Evolutionary conservation across 345 rosid species (phyloP), one percentile per base, ranked within the genome.

Genomic region (Eucalyptus viminalis): DNA sequence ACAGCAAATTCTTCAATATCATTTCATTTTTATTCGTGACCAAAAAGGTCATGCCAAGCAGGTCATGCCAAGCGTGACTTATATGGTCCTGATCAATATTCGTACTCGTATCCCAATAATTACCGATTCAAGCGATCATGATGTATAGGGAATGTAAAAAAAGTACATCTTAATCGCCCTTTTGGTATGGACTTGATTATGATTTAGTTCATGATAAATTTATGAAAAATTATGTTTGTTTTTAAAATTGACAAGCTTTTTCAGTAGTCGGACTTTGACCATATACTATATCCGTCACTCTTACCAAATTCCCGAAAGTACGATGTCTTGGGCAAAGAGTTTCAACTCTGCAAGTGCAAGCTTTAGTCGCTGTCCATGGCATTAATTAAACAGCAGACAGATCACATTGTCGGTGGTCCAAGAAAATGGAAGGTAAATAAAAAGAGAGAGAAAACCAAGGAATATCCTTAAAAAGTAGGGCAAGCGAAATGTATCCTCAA

Each of bases 111-210:
- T 37, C 27, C 25, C 12, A 24, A 21, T 44, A 72, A 72, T 72
- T 37, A 72, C 27, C 27, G 21, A 72, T 44, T 72, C 1, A 15
- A 37, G 6, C 5, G 4, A 72, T 72, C 15, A 72, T 11, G 47
- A 27, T 1, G 2, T 72, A 3, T 72, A 2, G 1, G 1, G 45
- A 2, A 21, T 24, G 8, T 72, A 14, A 13, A 37, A 37, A 19
- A 37, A 72, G 8, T 72, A 72, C 80, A 72, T 72, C 83, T 72
- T 37, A 72, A 72, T 72, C 5, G 45, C 15, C 45, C 9, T 19
- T 72, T 5, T 6, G 37, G 5, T 72, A 37, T 19, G 15, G 2
- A 72, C 45, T 37, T 2, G 5, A 19, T 37, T 37, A 72, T 37
- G 22, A 72, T 4, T 37, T 72, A 19, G 45, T 72, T 37, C 27